phyloP scores from a whole-genome alignment of 768 basidiomycete genomes.

The Pulveroboletus sp. region DNA sequence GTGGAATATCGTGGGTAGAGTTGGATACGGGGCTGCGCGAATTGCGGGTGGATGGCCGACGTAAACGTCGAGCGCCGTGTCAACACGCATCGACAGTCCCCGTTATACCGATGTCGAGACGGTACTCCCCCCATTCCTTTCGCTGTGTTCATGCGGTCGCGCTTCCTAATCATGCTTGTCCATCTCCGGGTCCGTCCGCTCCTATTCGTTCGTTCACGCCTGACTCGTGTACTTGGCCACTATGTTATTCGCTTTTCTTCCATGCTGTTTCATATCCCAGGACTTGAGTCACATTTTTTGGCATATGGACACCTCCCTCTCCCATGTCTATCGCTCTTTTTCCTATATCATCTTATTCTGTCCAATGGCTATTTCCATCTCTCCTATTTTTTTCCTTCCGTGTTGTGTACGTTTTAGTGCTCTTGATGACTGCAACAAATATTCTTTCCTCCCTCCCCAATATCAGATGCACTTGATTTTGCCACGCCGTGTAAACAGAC shows the following conservation, averaged over 20 bases:
- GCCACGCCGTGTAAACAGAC: neutral
- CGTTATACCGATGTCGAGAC: conserved; percentile 4
- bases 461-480: neutral
- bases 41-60: conserved; percentile 78
- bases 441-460: neutral
- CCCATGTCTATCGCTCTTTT: conserved; percentile 10
- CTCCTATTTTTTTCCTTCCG: neutral
- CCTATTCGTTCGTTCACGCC: neutral
- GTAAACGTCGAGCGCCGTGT: conserved; percentile 24
- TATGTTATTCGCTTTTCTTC: conserved; percentile 5
- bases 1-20: conserved; percentile 66
- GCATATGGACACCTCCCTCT: conserved; percentile 1
- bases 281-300: conserved; percentile 7
- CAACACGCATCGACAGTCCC: conserved; percentile 6
- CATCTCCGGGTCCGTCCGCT: conserved; percentile 3
- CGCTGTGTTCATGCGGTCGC: conserved; percentile 16
- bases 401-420: conserved; percentile 8
- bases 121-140: neutral
- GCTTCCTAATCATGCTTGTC: conserved; percentile 16
- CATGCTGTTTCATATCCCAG: conserved; percentile 9
- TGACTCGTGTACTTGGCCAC: neutral
- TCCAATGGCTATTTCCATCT: conserved; percentile 1
- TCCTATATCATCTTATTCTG: neutral
- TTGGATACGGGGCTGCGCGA: conserved; percentile 71
- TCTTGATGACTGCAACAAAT: neutral